Conservation (phyloP, 495 filamentous ascomycete species). For the Patellaria atrata region DNA sequence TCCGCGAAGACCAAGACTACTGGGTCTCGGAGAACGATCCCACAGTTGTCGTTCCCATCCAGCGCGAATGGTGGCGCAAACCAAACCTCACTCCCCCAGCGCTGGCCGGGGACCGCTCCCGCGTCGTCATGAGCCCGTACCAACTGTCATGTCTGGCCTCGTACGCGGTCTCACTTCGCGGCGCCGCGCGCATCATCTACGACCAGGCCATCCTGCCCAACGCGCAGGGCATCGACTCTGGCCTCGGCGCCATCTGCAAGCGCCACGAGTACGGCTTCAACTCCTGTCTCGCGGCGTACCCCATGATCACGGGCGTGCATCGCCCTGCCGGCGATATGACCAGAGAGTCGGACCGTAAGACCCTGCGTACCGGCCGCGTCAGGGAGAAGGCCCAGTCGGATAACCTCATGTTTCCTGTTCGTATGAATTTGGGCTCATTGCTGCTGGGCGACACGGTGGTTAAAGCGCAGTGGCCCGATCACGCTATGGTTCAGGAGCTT, state of each 20-base stretch:
- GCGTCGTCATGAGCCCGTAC: conserved; percentile 8
- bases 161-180: conserved; percentile 14
- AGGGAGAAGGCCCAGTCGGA: conserved; percentile 4
- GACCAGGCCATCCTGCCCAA: conserved; percentile 7
- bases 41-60: conserved; percentile 13
- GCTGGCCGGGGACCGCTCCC: conserved; percentile 9
- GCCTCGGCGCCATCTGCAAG: conserved; percentile 2
- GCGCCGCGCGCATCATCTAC: conserved; percentile 8
- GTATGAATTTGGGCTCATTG: conserved; percentile 4
- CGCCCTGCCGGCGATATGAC: conserved; percentile 2
- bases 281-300: conserved; percentile 9
- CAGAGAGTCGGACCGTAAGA: conserved; percentile 7
- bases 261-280: conserved; percentile 2
- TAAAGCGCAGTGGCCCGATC: conserved; percentile 1
- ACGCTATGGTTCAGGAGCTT: conserved; percentile 3
- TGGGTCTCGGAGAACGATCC: conserved; percentile 12
- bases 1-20: conserved; percentile 6
- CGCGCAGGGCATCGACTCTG: conserved; percentile 7
- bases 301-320: conserved; percentile 9
- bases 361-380: background rate
- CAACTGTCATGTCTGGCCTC: conserved; percentile 14
- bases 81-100: conserved; percentile 10
- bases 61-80: conserved; percentile 7
- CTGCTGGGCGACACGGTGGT: conserved; percentile 3
- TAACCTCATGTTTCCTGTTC: conserved; percentile 5